Conservation (phyloP, 108 stramenopile species). For the Fragilaria crotonensis region DNA sequence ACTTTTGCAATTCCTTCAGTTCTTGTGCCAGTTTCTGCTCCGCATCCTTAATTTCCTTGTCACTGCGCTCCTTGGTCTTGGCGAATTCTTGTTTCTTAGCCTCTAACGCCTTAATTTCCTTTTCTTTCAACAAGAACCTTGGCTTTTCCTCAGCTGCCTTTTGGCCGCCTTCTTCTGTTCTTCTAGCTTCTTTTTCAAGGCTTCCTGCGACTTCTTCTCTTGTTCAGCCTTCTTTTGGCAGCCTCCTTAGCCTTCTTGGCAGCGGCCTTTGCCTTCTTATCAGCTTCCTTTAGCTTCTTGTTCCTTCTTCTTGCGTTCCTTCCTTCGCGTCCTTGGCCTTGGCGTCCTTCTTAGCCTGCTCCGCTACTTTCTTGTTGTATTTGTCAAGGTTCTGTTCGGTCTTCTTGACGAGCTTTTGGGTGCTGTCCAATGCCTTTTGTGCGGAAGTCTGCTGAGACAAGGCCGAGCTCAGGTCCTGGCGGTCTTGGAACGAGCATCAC, state of each 20-base stretch:
- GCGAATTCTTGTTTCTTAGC: slow-evolving; percentile 1
- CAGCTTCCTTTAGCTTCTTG: not conserved
- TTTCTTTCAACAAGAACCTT: not conserved
- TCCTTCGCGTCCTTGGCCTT: not conserved
- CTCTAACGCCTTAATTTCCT: not conserved
- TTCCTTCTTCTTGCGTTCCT: not conserved
- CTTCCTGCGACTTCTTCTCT: not conserved
- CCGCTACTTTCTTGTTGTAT: not conserved
- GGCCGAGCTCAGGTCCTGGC: not conserved
- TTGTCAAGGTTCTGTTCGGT: slow-evolving; percentile 4
- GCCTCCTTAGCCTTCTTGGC: slow-evolving; percentile 3
- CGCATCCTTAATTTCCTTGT: too few relatives aligned
- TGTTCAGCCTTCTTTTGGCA: slow-evolving; percentile 4
- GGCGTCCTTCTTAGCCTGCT: not conserved
- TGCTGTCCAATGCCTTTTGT: not conserved
- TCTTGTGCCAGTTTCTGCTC: too few relatives aligned
- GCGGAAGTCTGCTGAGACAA: not conserved
- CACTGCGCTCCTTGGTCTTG: not conserved
- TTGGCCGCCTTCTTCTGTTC: slow-evolving; percentile 1
- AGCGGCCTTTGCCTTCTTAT: not conserved
- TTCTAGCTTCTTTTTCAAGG: not conserved
- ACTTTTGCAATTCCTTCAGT: too few relatives aligned
- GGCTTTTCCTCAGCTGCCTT: not conserved
- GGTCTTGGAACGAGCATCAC: not conserved
- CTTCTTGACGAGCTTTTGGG: not conserved